Conservation (phyloP, 2,329 filamentous ascomycete genomes). For the Fusarium sp. region DNA sequence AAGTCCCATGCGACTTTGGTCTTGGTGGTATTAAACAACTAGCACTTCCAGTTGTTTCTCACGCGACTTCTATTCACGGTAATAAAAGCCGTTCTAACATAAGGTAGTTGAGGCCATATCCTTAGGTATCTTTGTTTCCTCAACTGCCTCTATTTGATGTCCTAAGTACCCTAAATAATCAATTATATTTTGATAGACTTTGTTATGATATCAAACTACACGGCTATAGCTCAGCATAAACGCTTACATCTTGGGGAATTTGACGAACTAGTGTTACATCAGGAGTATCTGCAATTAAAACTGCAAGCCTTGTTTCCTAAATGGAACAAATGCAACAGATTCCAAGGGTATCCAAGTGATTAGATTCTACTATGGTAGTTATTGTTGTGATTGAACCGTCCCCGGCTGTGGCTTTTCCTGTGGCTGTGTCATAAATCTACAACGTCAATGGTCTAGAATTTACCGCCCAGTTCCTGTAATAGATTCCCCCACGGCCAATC, state of each 20-base stretch:
- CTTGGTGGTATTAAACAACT: background rate
- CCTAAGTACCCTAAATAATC: background rate
- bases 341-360: background rate
- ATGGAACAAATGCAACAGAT: background rate
- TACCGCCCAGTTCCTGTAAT: constrained; percentile 5
- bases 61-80: background rate
- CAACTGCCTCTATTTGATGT: background rate
- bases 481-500: constrained; percentile 26
- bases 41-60: background rate
- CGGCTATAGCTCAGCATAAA: background rate
- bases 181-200: background rate
- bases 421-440: constrained; percentile 17
- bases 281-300: background rate
- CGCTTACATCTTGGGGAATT: background rate
- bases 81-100: background rate
- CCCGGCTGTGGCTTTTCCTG: constrained; percentile 32
- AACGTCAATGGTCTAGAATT: constrained; percentile 2
- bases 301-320: background rate
- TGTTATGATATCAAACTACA: background rate
- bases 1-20: background rate
- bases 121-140: background rate
- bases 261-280: background rate
- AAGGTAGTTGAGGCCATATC: background rate
- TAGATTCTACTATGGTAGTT: background rate
- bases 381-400: constrained; percentile 9